These are phyloP conservation scores for Peltaster fructicola DNA, from an alignment of 2,329 filamentous ascomycete genomes.

Conservation along the genomic window DNA sequence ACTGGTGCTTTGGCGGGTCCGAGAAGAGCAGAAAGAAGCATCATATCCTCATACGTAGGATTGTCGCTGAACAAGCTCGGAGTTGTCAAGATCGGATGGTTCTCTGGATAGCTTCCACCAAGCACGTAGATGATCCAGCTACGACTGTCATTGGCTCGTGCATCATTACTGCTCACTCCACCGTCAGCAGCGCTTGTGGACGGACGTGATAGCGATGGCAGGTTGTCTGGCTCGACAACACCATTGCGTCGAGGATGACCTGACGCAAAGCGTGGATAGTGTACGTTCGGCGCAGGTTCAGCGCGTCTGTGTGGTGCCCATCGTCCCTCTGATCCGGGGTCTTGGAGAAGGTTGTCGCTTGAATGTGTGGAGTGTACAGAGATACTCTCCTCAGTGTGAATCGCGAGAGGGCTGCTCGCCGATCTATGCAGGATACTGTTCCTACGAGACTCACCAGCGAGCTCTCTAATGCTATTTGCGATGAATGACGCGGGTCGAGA, in stretches of 20 bases:
- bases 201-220: conserved; percentile 29
- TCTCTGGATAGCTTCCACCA: conserved; percentile 50
- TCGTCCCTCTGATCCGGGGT: conserved; percentile 9
- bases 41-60: conserved; percentile 57
- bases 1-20: conserved; percentile 53
- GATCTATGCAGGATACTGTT: conserved; percentile 16
- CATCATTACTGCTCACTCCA: conserved; percentile 19
- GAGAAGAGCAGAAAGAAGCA: conserved; percentile 46
- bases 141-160: conserved; percentile 28
- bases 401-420: conserved; percentile 14
- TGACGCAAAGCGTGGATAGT: conserved; percentile 38
- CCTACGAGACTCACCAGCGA: conserved; percentile 12
- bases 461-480: conserved; percentile 16
- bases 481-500: conserved; percentile 17
- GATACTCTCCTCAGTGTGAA: conserved; percentile 17
- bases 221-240: conserved; percentile 38
- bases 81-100: conserved; percentile 51
- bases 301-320: conserved; percentile 14
- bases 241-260: conserved; percentile 46
- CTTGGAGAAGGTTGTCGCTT: conserved; percentile 13
- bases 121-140: conserved; percentile 60
- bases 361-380: conserved; percentile 17
- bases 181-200: conserved; percentile 17
- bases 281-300: conserved; percentile 19
- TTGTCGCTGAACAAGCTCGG: conserved; percentile 54